Evolutionary conservation across 164 flowering plant species (phyloP).

Genomic region (Vitis labrusca): DNA sequence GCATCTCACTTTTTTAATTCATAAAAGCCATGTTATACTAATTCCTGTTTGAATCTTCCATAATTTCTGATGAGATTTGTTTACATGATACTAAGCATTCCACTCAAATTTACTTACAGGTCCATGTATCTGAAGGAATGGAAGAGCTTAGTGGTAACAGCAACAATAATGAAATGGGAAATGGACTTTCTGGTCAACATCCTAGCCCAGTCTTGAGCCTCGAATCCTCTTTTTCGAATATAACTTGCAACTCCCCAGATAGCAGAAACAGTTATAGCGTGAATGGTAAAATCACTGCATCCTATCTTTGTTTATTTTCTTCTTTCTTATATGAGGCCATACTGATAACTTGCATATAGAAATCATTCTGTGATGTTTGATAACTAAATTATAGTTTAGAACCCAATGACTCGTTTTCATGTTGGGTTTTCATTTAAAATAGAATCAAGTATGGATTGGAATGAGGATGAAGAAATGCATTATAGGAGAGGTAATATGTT

Average conservation of each 20-base stretch:
- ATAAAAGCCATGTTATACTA: too few relatives aligned
- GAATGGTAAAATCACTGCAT: slow-evolving; percentile 21
- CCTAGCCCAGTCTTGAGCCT: slow-evolving; percentile 18
- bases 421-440: background rate
- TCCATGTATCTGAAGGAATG: slow-evolving; percentile 28
- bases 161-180: slow-evolving; percentile 13
- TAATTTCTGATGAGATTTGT: background rate
- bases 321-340: too few relatives aligned
- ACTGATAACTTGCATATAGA: too few relatives aligned
- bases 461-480: background rate
- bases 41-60: background rate
- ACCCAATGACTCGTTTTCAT: background rate
- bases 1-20: background rate
- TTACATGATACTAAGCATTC: background rate
- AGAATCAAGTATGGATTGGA: background rate
- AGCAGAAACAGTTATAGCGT: slow-evolving; percentile 14
- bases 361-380: too few relatives aligned
- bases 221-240: slow-evolving; percentile 25
- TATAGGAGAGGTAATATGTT: too few relatives aligned
- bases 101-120: background rate
- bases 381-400: too few relatives aligned
- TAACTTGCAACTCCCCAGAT: slow-evolving; percentile 31
- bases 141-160: slow-evolving; percentile 27
- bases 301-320: background rate
- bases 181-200: slow-evolving; percentile 11